Evolutionary conservation across 441 rosid genomes (phyloP).

Genomic region (Oxalis stricta): DNA sequence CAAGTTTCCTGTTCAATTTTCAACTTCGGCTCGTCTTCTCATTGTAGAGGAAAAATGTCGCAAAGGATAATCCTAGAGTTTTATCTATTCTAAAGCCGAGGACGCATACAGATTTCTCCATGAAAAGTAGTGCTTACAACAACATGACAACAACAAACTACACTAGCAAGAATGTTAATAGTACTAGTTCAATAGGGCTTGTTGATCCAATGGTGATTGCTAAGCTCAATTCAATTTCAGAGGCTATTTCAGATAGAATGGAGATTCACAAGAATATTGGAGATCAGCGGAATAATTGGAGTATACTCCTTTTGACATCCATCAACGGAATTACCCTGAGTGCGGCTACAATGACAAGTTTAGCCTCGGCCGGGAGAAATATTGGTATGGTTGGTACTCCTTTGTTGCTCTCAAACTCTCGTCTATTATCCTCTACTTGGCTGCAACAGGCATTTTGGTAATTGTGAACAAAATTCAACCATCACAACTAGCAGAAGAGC

Average conservation of each 20-base stretch:
- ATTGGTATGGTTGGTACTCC: slow-evolving; percentile 12
- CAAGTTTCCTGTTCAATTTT: no score
- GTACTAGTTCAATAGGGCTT: slow-evolving; percentile 7
- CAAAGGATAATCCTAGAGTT: no score
- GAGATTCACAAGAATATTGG: slow-evolving; percentile 47
- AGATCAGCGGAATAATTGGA: slow-evolving; percentile 45
- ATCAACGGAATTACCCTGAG: slow-evolving; percentile 40
- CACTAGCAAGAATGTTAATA: neutral
- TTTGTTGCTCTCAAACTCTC: slow-evolving; percentile 29
- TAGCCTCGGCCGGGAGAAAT: slow-evolving; percentile 16
- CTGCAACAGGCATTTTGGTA: slow-evolving; percentile 38
- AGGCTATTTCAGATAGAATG: slow-evolving; percentile 33
- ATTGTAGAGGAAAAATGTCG: no score
- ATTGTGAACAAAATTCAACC: slow-evolving; percentile 66
- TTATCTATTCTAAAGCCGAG: no score
- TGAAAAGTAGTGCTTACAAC: no score
- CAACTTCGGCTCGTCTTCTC: no score
- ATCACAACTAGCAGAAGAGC: slow-evolving; percentile 72
- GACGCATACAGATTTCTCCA: no score
- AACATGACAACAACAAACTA: no score
- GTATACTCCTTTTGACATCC: slow-evolving; percentile 30
- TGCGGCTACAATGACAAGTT: slow-evolving; percentile 28
- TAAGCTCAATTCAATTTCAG: slow-evolving; percentile 26
- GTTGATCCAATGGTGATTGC: slow-evolving; percentile 10
- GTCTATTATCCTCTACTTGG: slow-evolving; percentile 32